Evolutionary conservation across 1,284 basidiomycete genomes (phyloP), one percentile per base, ranked within the genome.

Genomic region (Rhodotorula mucilaginosa): DNA sequence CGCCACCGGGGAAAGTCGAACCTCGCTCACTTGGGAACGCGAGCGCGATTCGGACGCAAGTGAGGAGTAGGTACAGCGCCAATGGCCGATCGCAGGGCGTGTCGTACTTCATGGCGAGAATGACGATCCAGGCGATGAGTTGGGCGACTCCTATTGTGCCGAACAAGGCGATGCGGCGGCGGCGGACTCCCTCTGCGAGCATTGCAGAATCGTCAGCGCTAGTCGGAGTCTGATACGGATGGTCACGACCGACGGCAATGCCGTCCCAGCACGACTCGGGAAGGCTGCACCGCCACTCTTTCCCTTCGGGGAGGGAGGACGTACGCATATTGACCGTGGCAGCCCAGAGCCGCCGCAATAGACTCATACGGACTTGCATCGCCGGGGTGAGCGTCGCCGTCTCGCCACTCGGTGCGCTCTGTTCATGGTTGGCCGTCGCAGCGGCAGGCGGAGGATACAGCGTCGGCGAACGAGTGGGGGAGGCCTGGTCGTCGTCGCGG

Each of bases 1-100:
- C 39, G 39, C 54, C 34, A 47, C 19, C 13, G 34, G 8, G 58
- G 46, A 13, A 13, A 1, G 6, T 26, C 12, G 26, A 29, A 18
- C 54, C 26, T 23, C 15, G 54, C 65, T 60, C 31, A 61, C 77
- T 34, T 3, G 78, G 78, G n/a, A 71, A 73, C 3, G 69, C 57
- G 21, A 75, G 21, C 12, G 68, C 70, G 21, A 78, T 64, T 19
- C 77, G 64, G 26, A 74, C 71, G 60, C 67, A 47, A 47, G 71
- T 61, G 18, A 79, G 67, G 49, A 74, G 64, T 13, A 79, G 66
- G 67, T 74, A 79, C 0, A 70, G 44, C 6, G 59, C 61, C 21
- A 79, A 62, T 5, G 76, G 74, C n/a, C 67, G 65, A 54, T 72
- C 74, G 68, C 78, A 79, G 1, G 62, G 47, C 26, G 67, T 49